phyloP scores from a whole-genome alignment of 371 early-diverging fungal species.

The Mucor racemosus region DNA sequence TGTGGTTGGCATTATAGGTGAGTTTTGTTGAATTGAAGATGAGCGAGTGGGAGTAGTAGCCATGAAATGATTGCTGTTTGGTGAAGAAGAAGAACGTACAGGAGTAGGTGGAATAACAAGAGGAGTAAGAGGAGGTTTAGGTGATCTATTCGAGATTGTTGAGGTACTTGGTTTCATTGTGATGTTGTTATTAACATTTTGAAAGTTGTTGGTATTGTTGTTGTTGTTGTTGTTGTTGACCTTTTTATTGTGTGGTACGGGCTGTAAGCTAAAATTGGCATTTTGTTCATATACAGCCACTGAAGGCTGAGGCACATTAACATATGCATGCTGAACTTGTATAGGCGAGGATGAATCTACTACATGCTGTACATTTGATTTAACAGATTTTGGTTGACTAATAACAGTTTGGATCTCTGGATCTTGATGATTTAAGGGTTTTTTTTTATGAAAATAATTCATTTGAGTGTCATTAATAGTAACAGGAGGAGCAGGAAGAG shows the following conservation, averaged over 20 bases:
- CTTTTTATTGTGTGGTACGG: conserved; percentile 28
- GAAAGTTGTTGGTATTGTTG: not conserved
- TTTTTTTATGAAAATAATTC: conserved; percentile 3
- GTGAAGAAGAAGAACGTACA: conserved; percentile 19
- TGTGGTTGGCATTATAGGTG: not conserved
- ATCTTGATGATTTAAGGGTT: not conserved
- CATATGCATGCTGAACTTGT: conserved; percentile 18
- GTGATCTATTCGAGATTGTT: conserved; percentile 3
- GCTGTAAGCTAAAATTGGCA: conserved; percentile 19
- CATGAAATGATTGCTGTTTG: conserved; percentile 10
- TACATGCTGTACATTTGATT: conserved; percentile 25
- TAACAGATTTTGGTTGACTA: conserved; percentile 25
- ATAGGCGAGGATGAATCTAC: conserved; percentile 8
- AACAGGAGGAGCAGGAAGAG: conserved; percentile 6
- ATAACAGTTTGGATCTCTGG: conserved; percentile 27
- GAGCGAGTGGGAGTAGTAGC: conserved; percentile 21
- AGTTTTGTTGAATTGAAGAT: conserved; percentile 21
- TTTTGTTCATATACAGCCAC: conserved; percentile 12
- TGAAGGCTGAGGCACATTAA: conserved; percentile 14
- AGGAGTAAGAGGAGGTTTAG: conserved; percentile 32
- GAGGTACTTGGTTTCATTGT: conserved; percentile 6
- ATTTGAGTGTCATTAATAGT: not conserved
- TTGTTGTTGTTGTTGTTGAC: not conserved
- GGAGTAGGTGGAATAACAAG: conserved; percentile 37
- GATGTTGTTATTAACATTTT: not conserved